Evolutionary conservation across 2,329 filamentous ascomycete genomes (phyloP).

Genomic region (Graphiopsis chlorocephala): DNA sequence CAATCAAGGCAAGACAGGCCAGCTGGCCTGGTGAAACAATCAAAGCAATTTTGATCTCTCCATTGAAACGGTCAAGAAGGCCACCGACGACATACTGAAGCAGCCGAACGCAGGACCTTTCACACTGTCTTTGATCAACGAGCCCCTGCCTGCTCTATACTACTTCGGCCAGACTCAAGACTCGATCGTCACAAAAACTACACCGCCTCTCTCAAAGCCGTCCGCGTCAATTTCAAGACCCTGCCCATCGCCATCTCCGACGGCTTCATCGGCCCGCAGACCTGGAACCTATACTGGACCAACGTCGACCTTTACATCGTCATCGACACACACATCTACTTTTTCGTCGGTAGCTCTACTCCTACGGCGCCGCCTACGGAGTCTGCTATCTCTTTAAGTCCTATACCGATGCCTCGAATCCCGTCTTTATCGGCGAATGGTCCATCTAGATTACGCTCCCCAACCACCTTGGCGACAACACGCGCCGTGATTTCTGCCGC

Average conservation of each 20-base stretch:
- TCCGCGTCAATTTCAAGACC: neutral
- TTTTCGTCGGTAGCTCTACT: slow-evolving; percentile 20
- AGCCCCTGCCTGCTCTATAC: neutral
- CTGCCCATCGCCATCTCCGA: neutral
- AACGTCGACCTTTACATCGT: slow-evolving; percentile 22
- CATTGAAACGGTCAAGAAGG: neutral
- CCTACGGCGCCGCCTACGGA: slow-evolving; percentile 16
- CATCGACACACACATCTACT: slow-evolving; percentile 30
- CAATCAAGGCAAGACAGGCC: slow-evolving; percentile 22
- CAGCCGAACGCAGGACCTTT: slow-evolving; percentile 12
- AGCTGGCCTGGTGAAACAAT: slow-evolving; percentile 35
- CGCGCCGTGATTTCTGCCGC: neutral
- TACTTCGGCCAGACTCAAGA: neutral
- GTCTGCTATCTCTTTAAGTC: slow-evolving; percentile 21
- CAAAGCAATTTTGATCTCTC: slow-evolving; percentile 30
- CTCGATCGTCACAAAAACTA: neutral
- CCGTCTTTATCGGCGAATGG: slow-evolving; percentile 34
- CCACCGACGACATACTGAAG: slow-evolving; percentile 17
- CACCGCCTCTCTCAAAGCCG: neutral
- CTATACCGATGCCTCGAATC: slow-evolving; percentile 22
- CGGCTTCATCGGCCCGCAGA: neutral
- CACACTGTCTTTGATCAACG: slow-evolving; percentile 18
- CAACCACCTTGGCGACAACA: neutral
- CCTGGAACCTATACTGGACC: neutral
- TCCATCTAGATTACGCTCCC: slow-evolving; percentile 24